Conservation (phyloP, 441 rosid species). For the Adansonia madagascariensis region DNA sequence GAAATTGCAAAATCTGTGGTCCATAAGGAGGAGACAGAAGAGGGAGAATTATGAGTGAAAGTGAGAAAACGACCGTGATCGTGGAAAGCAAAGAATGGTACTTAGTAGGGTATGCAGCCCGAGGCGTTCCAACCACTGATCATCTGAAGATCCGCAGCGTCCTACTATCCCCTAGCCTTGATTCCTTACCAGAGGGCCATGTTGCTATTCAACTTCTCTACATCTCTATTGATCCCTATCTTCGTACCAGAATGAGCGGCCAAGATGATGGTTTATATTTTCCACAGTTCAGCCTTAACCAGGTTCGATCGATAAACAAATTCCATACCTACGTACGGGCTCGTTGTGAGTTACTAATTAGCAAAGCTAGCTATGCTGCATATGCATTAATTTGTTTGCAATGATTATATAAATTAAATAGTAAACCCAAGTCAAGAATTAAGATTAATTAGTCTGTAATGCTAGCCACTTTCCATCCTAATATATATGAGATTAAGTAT, state of each 20-base stretch:
- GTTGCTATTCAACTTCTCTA: conserved; percentile 38
- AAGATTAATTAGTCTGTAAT: too few relatives aligned
- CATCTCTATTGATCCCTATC: conserved; percentile 49
- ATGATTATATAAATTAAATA: too few relatives aligned
- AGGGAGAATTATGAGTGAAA: not conserved
- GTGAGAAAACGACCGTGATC: not conserved
- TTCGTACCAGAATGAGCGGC: conserved; percentile 43
- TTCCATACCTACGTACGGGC: not conserved
- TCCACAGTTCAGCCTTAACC: conserved; percentile 33
- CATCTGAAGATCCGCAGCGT: conserved; percentile 42
- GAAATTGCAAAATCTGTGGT: not conserved
- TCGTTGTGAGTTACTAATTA: not conserved
- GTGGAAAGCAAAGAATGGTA: conserved; percentile 49
- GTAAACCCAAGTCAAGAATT: too few relatives aligned
- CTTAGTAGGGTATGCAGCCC: conserved; percentile 39
- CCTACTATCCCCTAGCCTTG: conserved; percentile 18
- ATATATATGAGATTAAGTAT: too few relatives aligned
- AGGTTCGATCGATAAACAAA: conserved; percentile 18
- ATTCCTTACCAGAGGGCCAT: conserved; percentile 38
- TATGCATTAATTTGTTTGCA: not conserved
- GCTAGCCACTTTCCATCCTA: too few relatives aligned
- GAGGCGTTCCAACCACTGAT: conserved; percentile 45
- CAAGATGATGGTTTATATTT: conserved; percentile 39
- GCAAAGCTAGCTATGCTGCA: not conserved
- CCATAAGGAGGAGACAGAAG: not conserved